A percentile compares a stretch with the other conserved stretches of the same genome.
phyloP scores from a whole-genome alignment of 1,284 basidiomycete genomes.

The Cryptococcus sp. region DNA sequence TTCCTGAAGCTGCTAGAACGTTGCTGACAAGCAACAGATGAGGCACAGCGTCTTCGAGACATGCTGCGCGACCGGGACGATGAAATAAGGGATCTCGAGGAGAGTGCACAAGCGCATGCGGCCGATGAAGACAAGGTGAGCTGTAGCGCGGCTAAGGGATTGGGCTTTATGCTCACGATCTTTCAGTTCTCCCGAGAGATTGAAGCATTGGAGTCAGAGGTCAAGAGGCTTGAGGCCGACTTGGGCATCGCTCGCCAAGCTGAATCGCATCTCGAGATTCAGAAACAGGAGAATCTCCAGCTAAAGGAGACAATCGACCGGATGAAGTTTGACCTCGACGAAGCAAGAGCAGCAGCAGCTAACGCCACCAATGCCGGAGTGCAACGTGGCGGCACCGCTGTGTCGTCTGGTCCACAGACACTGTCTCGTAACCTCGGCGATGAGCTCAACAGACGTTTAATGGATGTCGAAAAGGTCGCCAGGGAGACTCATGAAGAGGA shows the following conservation, averaged over 20 bases:
- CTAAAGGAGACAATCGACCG: conserved; percentile 91
- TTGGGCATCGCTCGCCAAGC: conserved; percentile 67
- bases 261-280: conserved; percentile 72
- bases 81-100: conserved; percentile 65
- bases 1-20: neutral
- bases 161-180: conserved; percentile 12
- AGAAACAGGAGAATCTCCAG: conserved; percentile 86
- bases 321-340: conserved; percentile 85
- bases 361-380: conserved; percentile 47
- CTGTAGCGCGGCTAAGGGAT: neutral
- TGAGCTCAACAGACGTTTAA: conserved; percentile 65
- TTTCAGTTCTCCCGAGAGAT: conserved; percentile 58
- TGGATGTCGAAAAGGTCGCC: conserved; percentile 55
- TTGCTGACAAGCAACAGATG: conserved; percentile 56
- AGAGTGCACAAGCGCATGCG: conserved; percentile 62
- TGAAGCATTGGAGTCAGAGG: conserved; percentile 67
- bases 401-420: conserved; percentile 56
- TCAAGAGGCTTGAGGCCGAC: conserved; percentile 66
- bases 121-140: conserved; percentile 59
- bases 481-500: conserved; percentile 58
- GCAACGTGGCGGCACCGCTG: conserved; percentile 15
- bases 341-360: conserved; percentile 62
- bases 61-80: conserved; percentile 71
- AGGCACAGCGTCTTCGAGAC: conserved; percentile 74
- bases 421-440: conserved; percentile 77